A percentile compares a stretch with the other conserved stretches of the same genome.
Evolutionary conservation across 371 early-diverging fungal species (phyloP).

Genomic region (Apophysomyces variabilis): DNA sequence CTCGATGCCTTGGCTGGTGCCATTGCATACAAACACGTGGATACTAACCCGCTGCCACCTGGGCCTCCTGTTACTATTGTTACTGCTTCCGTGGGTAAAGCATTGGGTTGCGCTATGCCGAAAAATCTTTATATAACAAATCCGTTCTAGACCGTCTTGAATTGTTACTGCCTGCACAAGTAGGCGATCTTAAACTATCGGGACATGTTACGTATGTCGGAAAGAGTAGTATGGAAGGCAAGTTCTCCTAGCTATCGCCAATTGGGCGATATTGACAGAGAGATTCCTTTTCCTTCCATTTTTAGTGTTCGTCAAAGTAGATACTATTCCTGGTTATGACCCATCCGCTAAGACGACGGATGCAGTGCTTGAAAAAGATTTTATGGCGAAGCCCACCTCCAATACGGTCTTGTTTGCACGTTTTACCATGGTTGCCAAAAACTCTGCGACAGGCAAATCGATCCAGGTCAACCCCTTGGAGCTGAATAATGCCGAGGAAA

Average conservation of each 20-base stretch:
- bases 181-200: slow-evolving; percentile 75
- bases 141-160: slow-evolving; percentile 71
- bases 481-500: slow-evolving; percentile 76
- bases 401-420: slow-evolving; percentile 77
- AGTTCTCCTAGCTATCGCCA: neutral
- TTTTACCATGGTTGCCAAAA: slow-evolving; percentile 93
- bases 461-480: slow-evolving; percentile 76
- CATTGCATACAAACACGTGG: slow-evolving; percentile 79
- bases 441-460: slow-evolving; percentile 73
- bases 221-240: slow-evolving; percentile 86
- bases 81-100: slow-evolving; percentile 79
- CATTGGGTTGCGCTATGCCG: neutral
- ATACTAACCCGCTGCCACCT: slow-evolving; percentile 56
- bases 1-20: slow-evolving; percentile 86
- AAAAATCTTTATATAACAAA: neutral
- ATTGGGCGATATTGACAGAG: neutral
- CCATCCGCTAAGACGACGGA: slow-evolving; percentile 21
- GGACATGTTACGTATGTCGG: slow-evolving; percentile 90
- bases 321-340: slow-evolving; percentile 40
- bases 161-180: slow-evolving; percentile 65
- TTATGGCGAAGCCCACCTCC: slow-evolving; percentile 28
- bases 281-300: neutral
- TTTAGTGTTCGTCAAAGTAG: slow-evolving; percentile 71
- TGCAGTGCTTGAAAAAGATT: slow-evolving; percentile 8
- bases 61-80: slow-evolving; percentile 77